These are phyloP conservation scores for Mortierella sp. DNA, from an alignment of 371 early-diverging fungal genomes.

Conservation along the genomic window DNA sequence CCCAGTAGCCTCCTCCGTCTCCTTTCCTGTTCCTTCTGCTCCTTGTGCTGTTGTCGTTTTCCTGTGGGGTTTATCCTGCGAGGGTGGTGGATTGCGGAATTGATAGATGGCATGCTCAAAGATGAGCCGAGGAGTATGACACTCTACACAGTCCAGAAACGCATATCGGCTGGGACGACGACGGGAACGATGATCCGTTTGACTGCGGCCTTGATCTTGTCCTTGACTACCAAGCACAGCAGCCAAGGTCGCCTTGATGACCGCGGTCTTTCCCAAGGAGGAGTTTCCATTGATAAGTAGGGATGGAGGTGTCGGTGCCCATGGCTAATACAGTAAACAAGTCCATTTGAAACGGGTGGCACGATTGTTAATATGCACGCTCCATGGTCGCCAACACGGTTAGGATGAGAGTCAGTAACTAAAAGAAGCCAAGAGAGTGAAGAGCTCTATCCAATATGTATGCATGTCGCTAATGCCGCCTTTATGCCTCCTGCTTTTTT, in stretches of 20 bases:
- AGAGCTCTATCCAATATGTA: not conserved
- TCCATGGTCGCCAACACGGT: too few species aligned
- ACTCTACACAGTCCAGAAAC: conserved; percentile 80
- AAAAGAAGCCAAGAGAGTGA: not conserved
- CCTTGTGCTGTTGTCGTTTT: not conserved
- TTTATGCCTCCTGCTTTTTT: not conserved
- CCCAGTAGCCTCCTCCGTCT: not conserved
- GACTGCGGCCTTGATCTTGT: not conserved
- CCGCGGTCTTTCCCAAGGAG: conserved; percentile 83
- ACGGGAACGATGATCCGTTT: not conserved
- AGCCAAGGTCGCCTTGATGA: conserved; percentile 63
- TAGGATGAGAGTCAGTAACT: not conserved
- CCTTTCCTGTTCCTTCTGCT: not conserved
- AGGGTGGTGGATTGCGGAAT: conserved; percentile 63
- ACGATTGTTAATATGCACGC: not conserved
- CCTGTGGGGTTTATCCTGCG: not conserved
- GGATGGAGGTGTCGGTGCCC: conserved; percentile 61
- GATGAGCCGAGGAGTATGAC: conserved; percentile 78
- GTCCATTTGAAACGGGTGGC: conserved; percentile 9
- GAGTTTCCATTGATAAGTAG: conserved; percentile 77
- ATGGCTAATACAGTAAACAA: conserved; percentile 42
- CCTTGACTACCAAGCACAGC: conserved; percentile 35
- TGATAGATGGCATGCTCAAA: conserved; percentile 81
- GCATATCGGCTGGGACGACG: conserved; percentile 59
- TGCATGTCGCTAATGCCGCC: not conserved